A percentile compares a stretch with the other conserved stretches of the same genome.
Conservation (phyloP, 805 yeast genomes). For the Metschnikowia lachancei region DNA sequence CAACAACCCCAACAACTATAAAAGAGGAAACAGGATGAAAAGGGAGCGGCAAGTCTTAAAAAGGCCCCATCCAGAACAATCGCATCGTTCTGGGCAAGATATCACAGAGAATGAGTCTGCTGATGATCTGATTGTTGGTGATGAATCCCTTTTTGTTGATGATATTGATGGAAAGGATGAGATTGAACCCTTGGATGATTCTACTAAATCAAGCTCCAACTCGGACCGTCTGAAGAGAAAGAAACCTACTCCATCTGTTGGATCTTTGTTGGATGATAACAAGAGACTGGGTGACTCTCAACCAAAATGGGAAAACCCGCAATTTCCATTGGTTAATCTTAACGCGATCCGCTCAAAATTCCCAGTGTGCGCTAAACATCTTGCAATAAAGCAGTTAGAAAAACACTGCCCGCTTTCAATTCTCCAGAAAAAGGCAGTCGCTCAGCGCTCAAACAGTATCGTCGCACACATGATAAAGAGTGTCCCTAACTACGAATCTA, state of each 20-base stretch:
- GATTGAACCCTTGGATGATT: constrained; percentile 9
- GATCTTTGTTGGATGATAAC: constrained; percentile 15
- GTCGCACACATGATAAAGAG: constrained; percentile 30
- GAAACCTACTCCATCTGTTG: constrained; percentile 19
- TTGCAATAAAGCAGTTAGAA: constrained; percentile 11
- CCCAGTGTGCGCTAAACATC: constrained; percentile 1
- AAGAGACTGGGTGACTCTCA: constrained; percentile 8
- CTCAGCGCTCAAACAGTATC: constrained; percentile 26
- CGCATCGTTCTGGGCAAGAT: constrained; percentile 1
- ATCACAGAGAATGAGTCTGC: constrained; percentile 8
- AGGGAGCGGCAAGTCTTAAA: constrained; percentile 22
- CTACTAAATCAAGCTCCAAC: not conserved
- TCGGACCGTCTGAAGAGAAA: constrained; percentile 14
- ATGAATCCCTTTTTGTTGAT: constrained; percentile 9
- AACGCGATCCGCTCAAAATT: constrained; percentile 4
- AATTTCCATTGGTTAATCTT: constrained; percentile 28
- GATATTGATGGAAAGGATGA: constrained; percentile 23
- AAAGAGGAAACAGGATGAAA: constrained; percentile 31
- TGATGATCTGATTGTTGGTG: constrained; percentile 12
- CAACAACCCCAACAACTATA: constrained; percentile 32
- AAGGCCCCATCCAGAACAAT: constrained; percentile 6
- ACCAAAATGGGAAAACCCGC: constrained; percentile 14
- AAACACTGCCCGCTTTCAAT: constrained; percentile 23
- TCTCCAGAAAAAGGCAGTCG: constrained; percentile 20
- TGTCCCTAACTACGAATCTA: constrained; percentile 27